Conservation (phyloP, 768 basidiomycete genomes). For the Rubroboletus pulcherrimus region DNA sequence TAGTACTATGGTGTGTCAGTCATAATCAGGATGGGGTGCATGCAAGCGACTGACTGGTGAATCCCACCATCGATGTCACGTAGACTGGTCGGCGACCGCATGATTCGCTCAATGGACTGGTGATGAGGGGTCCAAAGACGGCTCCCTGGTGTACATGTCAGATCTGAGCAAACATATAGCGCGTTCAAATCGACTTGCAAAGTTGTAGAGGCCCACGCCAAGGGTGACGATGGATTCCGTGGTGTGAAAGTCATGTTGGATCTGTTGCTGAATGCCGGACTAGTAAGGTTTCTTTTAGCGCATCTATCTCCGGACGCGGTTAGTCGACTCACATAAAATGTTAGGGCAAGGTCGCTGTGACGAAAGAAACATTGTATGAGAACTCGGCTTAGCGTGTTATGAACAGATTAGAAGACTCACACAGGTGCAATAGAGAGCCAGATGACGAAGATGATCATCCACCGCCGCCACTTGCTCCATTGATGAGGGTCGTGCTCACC, state of each 20-base stretch:
- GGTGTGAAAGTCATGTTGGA: slow-evolving; percentile 21
- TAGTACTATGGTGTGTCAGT: slow-evolving; percentile 18
- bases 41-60: slow-evolving; percentile 17
- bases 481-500: slow-evolving; percentile 24
- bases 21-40: background rate
- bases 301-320: background rate
- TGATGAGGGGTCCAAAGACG: slow-evolving; percentile 25
- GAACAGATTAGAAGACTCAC: slow-evolving; percentile 13
- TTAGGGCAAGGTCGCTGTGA: slow-evolving; percentile 23
- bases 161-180: background rate
- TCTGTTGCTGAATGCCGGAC: slow-evolving; percentile 29
- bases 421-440: slow-evolving; percentile 30
- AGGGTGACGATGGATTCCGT: slow-evolving; percentile 23
- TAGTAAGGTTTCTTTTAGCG: slow-evolving; percentile 14
- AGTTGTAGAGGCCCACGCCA: slow-evolving; percentile 26
- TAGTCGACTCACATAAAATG: slow-evolving; percentile 24
- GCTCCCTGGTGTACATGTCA: slow-evolving; percentile 15
- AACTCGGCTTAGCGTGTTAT: background rate
- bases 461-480: slow-evolving; percentile 28
- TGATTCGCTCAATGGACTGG: slow-evolving; percentile 24
- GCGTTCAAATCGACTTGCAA: slow-evolving; percentile 23
- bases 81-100: slow-evolving; percentile 26
- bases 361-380: background rate
- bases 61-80: slow-evolving; percentile 17
- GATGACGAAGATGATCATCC: slow-evolving; percentile 26